Conservation (phyloP, 2,329 filamentous ascomycete genomes). For the Delphinella strobiligena region DNA sequence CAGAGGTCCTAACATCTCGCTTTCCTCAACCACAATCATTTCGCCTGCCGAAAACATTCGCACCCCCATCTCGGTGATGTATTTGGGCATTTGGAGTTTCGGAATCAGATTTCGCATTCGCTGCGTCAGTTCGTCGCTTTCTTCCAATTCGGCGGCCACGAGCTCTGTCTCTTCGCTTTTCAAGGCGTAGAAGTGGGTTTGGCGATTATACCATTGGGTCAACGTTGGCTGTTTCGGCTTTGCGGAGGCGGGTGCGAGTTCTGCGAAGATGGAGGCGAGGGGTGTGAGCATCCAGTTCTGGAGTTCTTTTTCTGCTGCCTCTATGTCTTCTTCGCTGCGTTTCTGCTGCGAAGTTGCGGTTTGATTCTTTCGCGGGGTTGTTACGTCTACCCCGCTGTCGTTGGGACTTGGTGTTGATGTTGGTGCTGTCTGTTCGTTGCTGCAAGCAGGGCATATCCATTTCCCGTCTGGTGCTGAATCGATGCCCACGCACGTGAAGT, state of each 20-base stretch:
- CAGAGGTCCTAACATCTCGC: slow-evolving; percentile 12
- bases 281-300: slow-evolving; percentile 21
- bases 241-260: slow-evolving; percentile 7
- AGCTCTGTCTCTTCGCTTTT: slow-evolving; percentile 15
- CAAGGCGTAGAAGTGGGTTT: slow-evolving; percentile 19
- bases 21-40: slow-evolving; percentile 14
- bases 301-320: slow-evolving; percentile 14
- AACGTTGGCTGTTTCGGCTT: slow-evolving; percentile 13
- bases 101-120: slow-evolving; percentile 17
- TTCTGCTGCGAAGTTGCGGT: neutral
- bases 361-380: neutral
- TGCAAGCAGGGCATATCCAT: neutral
- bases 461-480: neutral
- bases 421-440: slow-evolving; percentile 1
- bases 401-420: neutral
- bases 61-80: slow-evolving; percentile 18
- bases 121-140: slow-evolving; percentile 11
- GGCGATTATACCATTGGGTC: slow-evolving; percentile 19
- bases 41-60: slow-evolving; percentile 15
- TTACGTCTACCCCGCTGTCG: slow-evolving; percentile 4
- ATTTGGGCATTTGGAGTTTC: slow-evolving; percentile 21
- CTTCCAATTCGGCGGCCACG: slow-evolving; percentile 14
- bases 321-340: slow-evolving; percentile 1
- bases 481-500: slow-evolving; percentile 62
- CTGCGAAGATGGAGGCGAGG: slow-evolving; percentile 11